Percentiles rank a stretch among this genome's conserved stretches.
phyloP scores from a whole-genome alignment of 2,329 filamentous ascomycete genomes.

The Talaromyces sp. region DNA sequence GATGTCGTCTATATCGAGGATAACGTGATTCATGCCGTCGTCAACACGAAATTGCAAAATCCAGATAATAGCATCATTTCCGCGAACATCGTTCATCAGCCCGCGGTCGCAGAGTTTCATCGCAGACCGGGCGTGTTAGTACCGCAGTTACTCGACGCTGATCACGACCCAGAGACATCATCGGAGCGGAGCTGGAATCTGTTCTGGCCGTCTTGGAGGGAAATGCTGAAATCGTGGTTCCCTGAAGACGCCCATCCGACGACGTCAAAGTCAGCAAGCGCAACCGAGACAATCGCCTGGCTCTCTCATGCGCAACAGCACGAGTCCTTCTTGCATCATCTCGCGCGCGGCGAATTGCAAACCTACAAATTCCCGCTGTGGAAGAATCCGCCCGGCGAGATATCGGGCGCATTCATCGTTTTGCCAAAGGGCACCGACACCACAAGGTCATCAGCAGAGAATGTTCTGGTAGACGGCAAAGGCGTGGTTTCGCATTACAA shows the following conservation, averaged over 20 bases:
- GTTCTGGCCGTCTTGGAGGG: slow-evolving; percentile 34
- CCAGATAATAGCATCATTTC: slow-evolving; percentile 52
- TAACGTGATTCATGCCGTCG: slow-evolving; percentile 50
- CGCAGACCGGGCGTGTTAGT: slow-evolving; percentile 52
- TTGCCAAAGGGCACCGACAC: not conserved
- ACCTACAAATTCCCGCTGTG: slow-evolving; percentile 48
- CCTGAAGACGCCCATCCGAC: not conserved
- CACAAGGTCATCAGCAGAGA: not conserved
- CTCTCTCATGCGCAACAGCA: slow-evolving; percentile 47
- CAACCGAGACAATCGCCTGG: slow-evolving; percentile 49
- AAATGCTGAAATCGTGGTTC: slow-evolving; percentile 22
- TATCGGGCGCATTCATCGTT: slow-evolving; percentile 52
- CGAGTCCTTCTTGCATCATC: slow-evolving; percentile 48
- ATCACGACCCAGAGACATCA: slow-evolving; percentile 4
- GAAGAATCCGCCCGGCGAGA: slow-evolving; percentile 49
- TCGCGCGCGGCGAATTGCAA: slow-evolving; percentile 46
- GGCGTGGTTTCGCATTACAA: slow-evolving; percentile 54
- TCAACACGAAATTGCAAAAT: slow-evolving; percentile 51
- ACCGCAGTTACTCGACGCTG: slow-evolving; percentile 52
- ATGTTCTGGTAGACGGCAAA: slow-evolving; percentile 52
- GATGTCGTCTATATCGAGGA: slow-evolving; percentile 44
- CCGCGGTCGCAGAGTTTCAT: slow-evolving; percentile 53
- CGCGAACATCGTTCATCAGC: slow-evolving; percentile 57
- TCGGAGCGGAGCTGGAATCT: slow-evolving; percentile 28
- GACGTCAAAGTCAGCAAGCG: slow-evolving; percentile 30